These are phyloP conservation scores for Tuber indicum DNA, from an alignment of 495 filamentous ascomycete species.

Conservation along the genomic window DNA sequence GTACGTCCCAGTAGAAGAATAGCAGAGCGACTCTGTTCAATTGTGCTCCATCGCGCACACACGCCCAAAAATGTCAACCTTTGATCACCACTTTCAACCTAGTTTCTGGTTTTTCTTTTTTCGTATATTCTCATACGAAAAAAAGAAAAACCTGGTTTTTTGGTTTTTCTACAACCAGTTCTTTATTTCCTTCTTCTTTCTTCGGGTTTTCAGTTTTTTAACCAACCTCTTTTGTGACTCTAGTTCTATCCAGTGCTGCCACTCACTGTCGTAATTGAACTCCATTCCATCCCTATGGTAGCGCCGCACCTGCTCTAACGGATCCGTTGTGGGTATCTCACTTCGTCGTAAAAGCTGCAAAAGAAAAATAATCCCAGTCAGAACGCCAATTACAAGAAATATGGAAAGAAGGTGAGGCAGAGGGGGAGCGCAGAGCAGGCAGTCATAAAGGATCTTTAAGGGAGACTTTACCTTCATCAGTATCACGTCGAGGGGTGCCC, in stretches of 20 bases:
- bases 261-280: conserved; percentile 39
- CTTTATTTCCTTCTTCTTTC: background rate
- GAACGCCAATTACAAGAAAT: conserved; percentile 16
- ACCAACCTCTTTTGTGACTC: conserved; percentile 40
- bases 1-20: conserved; percentile 42
- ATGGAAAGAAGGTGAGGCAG: background rate
- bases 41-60: conserved; percentile 2
- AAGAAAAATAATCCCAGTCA: background rate
- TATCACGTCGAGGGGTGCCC: conserved; percentile 37
- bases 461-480: conserved; percentile 35
- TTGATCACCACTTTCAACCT: background rate
- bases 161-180: background rate
- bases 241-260: conserved; percentile 41
- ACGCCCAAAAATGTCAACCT: conserved; percentile 1
- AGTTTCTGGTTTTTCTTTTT: background rate
- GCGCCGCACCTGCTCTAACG: conserved; percentile 34
- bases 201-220: background rate
- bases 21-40: conserved; percentile 35
- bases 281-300: conserved; percentile 37
- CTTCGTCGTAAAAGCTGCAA: conserved; percentile 37
- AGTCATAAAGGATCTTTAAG: conserved; percentile 6
- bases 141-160: background rate
- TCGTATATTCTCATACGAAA: background rate
- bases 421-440: conserved; percentile 12
- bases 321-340: conserved; percentile 32